Conservation (phyloP, 768 basidiomycete species). For the Mycena capillaripes region DNA sequence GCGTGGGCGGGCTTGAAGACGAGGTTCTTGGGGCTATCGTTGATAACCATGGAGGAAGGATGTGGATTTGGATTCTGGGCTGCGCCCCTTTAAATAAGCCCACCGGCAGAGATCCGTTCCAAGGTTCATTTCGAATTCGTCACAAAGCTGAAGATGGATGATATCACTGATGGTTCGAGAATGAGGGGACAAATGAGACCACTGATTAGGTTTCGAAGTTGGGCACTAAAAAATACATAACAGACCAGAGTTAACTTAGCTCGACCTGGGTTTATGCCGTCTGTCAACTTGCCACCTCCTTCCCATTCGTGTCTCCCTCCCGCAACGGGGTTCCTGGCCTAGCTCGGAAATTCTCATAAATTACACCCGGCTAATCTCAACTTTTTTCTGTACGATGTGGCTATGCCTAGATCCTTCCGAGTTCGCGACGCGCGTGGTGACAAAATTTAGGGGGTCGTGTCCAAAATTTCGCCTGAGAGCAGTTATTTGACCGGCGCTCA, state of each 20-base stretch:
- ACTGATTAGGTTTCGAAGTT: conserved; percentile 17
- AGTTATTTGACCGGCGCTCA: not conserved
- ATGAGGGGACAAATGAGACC: not conserved
- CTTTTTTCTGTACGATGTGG: not conserved
- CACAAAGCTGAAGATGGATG: not conserved
- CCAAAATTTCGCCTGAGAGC: not conserved
- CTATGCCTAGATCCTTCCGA: conserved; percentile 4
- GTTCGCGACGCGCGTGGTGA: not conserved
- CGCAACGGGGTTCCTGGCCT: no score
- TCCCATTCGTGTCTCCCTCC: no score
- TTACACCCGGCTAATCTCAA: no score
- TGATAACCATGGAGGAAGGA: conserved; percentile 23
- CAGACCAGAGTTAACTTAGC: not conserved
- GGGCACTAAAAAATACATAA: conserved; percentile 10
- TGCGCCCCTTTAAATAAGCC: conserved; percentile 17
- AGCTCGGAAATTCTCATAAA: no score
- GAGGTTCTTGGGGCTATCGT: conserved; percentile 8
- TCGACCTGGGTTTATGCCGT: not conserved
- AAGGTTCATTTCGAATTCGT: not conserved
- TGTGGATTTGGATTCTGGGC: not conserved
- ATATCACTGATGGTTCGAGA: not conserved
- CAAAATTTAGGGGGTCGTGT: not conserved
- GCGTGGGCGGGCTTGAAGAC: conserved; percentile 1
- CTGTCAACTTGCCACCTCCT: conserved; percentile 3
- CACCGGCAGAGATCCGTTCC: conserved; percentile 30